Percentiles rank a stretch among this genome's conserved stretches.
Conservation (phyloP, 768 basidiomycete species). For the Lactarius sp. region DNA sequence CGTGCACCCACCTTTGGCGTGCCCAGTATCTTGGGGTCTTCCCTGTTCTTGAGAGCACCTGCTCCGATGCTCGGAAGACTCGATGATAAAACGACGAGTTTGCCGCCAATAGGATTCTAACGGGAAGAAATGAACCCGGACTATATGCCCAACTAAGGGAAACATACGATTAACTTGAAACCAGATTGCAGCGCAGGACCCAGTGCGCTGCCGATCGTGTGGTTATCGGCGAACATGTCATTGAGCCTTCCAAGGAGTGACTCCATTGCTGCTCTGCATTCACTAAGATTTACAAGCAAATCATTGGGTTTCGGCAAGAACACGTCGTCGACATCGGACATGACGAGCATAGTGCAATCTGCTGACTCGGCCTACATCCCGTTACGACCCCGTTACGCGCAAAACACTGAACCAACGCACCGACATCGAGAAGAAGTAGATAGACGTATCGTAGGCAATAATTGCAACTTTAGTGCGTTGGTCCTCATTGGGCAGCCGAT, state of each 20-base stretch:
- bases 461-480: constrained; percentile 88
- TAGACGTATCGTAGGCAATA: constrained; percentile 83
- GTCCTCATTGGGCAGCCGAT: constrained; percentile 93
- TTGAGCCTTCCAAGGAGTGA: constrained; percentile 74
- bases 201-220: constrained; percentile 86
- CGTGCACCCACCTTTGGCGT: constrained; percentile 68
- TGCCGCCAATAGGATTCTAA: constrained; percentile 89
- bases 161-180: constrained; percentile 83
- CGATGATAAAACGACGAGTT: constrained; percentile 83
- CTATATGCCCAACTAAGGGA: neutral
- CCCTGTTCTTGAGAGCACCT: constrained; percentile 91
- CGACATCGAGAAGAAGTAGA: constrained; percentile 96
- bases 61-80: constrained; percentile 84
- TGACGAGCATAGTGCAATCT: constrained; percentile 93
- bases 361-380: constrained; percentile 51
- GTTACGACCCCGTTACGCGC: neutral
- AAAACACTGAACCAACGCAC: constrained; percentile 39
- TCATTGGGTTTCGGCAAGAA: constrained; percentile 97
- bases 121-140: neutral
- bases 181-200: constrained; percentile 95
- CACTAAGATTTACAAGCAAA: constrained; percentile 90
- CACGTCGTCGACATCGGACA: constrained; percentile 94
- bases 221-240: constrained; percentile 98
- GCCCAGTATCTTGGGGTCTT: constrained; percentile 93
- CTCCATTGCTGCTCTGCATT: constrained; percentile 77